These are phyloP conservation scores for Naegleria lovaniensis DNA, from an alignment of 208 protist genomes.

Conservation along the genomic window DNA sequence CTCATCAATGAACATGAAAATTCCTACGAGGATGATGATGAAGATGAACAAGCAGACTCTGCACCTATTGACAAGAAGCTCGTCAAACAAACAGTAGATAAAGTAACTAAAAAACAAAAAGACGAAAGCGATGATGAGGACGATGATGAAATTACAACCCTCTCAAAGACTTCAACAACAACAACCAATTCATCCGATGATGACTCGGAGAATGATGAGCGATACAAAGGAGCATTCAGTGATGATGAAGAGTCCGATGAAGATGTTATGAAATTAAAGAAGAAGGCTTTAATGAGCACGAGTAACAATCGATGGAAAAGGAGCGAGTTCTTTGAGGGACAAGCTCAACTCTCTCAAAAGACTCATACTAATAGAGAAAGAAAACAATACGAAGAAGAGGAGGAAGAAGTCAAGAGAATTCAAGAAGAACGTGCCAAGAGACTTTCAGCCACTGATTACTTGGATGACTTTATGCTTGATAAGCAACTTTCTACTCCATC, in stretches of 20 bases:
- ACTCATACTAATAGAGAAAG: not conserved
- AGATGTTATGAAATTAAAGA: not conserved
- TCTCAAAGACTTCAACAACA: not conserved
- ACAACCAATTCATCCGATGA: not conserved
- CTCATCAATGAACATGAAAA: not conserved
- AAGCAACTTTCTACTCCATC: no score
- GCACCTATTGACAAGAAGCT: not conserved
- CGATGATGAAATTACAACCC: not conserved
- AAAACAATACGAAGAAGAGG: not conserved
- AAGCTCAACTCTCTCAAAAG: not conserved
- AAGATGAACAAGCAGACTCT: not conserved
- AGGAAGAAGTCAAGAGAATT: not conserved
- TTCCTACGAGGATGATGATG: not conserved
- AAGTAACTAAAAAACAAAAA: constrained; percentile 1
- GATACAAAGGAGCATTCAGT: not conserved
- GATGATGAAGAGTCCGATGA: not conserved
- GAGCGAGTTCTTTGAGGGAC: not conserved
- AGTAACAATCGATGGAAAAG: not conserved
- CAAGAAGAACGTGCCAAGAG: not conserved
- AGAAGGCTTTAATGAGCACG: not conserved
- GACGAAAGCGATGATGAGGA: not conserved
- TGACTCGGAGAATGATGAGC: not conserved
- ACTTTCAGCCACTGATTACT: not conserved
- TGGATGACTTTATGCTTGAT: not conserved
- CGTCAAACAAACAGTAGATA: not conserved